Evolutionary conservation across 2,329 filamentous ascomycete genomes (phyloP).

Genomic region (Colletotrichum orbiculare): DNA sequence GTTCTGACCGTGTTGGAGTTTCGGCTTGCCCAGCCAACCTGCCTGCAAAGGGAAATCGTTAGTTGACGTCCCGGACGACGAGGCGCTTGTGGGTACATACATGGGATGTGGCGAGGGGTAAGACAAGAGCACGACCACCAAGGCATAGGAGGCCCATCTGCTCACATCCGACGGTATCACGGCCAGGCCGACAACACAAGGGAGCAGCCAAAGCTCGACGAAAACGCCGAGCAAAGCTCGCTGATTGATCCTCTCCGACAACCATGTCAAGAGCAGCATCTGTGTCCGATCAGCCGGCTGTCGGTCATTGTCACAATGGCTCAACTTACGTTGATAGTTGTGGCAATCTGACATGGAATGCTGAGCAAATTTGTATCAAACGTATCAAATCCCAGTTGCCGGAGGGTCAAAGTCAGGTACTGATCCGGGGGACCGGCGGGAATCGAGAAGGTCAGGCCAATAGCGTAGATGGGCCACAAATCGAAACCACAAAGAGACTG

Average conservation of each 20-base stretch:
- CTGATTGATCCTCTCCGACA: constrained; percentile 45
- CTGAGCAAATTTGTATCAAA: constrained; percentile 59
- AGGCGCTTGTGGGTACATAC: not conserved
- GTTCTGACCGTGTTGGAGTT: constrained; percentile 73
- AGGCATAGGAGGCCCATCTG: constrained; percentile 44
- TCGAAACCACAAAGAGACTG: constrained; percentile 62
- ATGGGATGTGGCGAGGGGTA: constrained; percentile 56
- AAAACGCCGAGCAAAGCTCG: constrained; percentile 43
- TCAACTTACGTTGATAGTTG: constrained; percentile 5
- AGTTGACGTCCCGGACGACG: not conserved
- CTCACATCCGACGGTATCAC: constrained; percentile 42
- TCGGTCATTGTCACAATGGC: not conserved
- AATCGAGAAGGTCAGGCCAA: constrained; percentile 55
- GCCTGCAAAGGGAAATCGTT: constrained; percentile 57
- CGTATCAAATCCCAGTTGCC: constrained; percentile 44
- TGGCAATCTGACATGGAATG: constrained; percentile 26
- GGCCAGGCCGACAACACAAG: constrained; percentile 45
- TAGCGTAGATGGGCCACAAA: constrained; percentile 65
- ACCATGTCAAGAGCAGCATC: constrained; percentile 41
- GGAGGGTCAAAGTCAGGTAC: constrained; percentile 40
- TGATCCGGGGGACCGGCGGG: constrained; percentile 39
- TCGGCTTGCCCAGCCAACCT: constrained; percentile 59
- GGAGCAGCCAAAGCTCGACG: constrained; percentile 46
- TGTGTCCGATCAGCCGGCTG: not conserved
- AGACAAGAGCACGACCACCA: constrained; percentile 45